These are phyloP conservation scores for Vanrija sp. DNA, from an alignment of 1,284 basidiomycete species.

Conservation along the genomic window DNA sequence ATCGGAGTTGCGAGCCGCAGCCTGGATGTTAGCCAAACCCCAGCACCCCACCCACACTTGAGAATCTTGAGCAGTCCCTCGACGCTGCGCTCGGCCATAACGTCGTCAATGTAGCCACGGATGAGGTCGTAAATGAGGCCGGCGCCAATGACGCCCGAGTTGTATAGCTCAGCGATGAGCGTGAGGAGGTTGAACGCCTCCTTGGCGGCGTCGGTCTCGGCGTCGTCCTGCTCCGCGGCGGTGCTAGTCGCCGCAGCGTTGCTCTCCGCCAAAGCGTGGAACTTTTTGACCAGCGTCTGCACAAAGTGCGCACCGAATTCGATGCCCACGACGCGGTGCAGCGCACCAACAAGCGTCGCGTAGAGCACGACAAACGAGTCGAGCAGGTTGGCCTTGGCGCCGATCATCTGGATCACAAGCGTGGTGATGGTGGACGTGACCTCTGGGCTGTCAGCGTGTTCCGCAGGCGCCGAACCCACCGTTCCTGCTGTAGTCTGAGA, in stretches of 20 bases:
- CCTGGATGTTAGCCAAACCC: slow-evolving; percentile 51
- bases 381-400: slow-evolving; percentile 73
- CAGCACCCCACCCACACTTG: slow-evolving; percentile 59
- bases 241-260: neutral
- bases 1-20: slow-evolving; percentile 79
- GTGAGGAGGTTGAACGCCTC: slow-evolving; percentile 85
- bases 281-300: slow-evolving; percentile 38
- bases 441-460: slow-evolving; percentile 53
- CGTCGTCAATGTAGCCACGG: slow-evolving; percentile 63
- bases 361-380: slow-evolving; percentile 90
- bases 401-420: slow-evolving; percentile 76
- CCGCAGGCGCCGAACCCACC: slow-evolving; percentile 53
- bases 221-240: slow-evolving; percentile 5
- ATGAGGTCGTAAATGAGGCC: slow-evolving; percentile 87
- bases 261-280: neutral
- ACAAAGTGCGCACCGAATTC: slow-evolving; percentile 75
- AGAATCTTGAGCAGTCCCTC: slow-evolving; percentile 84
- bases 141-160: slow-evolving; percentile 87
- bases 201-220: slow-evolving; percentile 52
- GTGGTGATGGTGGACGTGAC: slow-evolving; percentile 75
- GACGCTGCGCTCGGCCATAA: slow-evolving; percentile 69
- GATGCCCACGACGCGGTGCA: slow-evolving; percentile 80
- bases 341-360: slow-evolving; percentile 76
- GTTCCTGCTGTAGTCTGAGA: slow-evolving; percentile 72
- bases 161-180: slow-evolving; percentile 88